Evolutionary conservation across 371 early-diverging fungal genomes (phyloP), one percentile per base, ranked within the genome.

Genomic region (Encephalitozoon cuniculi): DNA sequence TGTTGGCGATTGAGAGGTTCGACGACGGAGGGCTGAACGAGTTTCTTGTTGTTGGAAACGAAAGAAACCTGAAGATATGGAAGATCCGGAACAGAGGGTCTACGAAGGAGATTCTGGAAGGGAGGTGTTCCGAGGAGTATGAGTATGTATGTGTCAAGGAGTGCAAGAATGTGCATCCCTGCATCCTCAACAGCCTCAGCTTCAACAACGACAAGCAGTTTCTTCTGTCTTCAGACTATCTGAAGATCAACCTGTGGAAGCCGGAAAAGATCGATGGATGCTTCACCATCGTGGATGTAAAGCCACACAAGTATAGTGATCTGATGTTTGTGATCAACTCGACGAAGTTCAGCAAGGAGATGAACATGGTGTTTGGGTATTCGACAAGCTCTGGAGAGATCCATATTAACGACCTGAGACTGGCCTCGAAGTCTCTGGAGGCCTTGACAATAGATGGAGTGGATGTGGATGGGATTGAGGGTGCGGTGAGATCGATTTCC

Each of bases 181-280:
- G 96, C 85, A 94, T 95, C 79, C 94, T 96, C 87, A 96, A 97
- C 87, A 94, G 95, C 41, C 93, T 98, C 70, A 94, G 94, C 37
- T 89, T 94, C 77, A 95, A 96, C 84, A 91, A 93, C 55, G 95
- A 94, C 83, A 90, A 89, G 53, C 95, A 95, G 79, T 96, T 93
- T 18, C 93, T 93, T 81, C 86, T 98, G 64, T 93, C 94, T 44
- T 93, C 95, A 26, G 99, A 98, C 83, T 97, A 95, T 83, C 84
- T 98, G 79, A 88, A 95, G 78, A 91, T 98, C 85, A 97, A 95
- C 85, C 86, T 98, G 70, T 96, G 96, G 95, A 95, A 95, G 81
- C 84, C 95, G 78, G 90, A 91, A 78, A 89, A 66, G 12, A 53
- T 78, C 32, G 73, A 75, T 18, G 46, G 64, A 6, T 78, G 64